A percentile compares a stretch with the other conserved stretches of the same genome.
Evolutionary conservation across 345 rosid species (phyloP).

Genomic region (Citrus unshiu): DNA sequence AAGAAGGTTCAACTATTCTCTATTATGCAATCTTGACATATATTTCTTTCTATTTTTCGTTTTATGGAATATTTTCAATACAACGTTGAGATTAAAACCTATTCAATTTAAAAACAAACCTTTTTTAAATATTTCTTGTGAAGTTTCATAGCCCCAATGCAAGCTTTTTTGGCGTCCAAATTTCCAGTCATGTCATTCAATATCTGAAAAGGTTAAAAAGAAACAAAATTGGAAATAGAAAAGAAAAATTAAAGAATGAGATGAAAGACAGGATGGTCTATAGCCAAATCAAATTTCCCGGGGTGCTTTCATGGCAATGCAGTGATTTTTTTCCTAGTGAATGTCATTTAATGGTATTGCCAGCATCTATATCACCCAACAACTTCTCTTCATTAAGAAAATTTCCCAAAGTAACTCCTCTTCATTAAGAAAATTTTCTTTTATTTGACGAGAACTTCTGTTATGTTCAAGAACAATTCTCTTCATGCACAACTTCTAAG

Average conservation of each 20-base stretch:
- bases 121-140: slow-evolving; percentile 90
- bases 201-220: slow-evolving; percentile 44
- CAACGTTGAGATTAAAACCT: slow-evolving; percentile 1
- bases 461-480: background rate
- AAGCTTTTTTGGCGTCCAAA: slow-evolving; percentile 89
- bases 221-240: background rate
- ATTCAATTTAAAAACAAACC: slow-evolving; percentile 33
- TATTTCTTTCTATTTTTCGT: background rate
- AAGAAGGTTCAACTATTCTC: background rate
- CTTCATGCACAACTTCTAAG: background rate
- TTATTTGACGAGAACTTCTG: background rate
- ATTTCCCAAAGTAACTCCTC: too few relatives aligned
- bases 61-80: background rate
- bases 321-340: background rate
- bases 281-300: background rate
- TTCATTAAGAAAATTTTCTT: background rate
- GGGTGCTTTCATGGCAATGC: background rate
- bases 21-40: background rate
- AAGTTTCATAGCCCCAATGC: slow-evolving; percentile 90
- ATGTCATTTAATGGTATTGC: background rate
- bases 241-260: background rate
- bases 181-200: slow-evolving; percentile 88
- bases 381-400: background rate
- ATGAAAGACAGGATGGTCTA: background rate
- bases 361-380: background rate